Conservation (phyloP, 2,329 filamentous ascomycete species). For the Orbilia javanica region DNA sequence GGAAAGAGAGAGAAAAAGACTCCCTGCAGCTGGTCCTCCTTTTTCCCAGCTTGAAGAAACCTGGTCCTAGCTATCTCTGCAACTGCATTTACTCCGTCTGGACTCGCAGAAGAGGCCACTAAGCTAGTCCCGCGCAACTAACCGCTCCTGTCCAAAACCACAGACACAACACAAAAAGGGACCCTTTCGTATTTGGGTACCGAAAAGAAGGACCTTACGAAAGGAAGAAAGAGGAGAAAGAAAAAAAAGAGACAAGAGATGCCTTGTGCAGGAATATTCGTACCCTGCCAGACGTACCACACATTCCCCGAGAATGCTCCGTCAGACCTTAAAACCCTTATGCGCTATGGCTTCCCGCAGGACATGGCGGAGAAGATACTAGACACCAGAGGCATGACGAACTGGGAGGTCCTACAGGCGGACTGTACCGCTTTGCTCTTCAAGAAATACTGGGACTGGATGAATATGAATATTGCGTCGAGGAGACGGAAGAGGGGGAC, state of each 20-base stretch:
- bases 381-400: constrained; percentile 46
- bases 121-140: neutral
- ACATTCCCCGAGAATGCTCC: constrained; percentile 33
- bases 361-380: constrained; percentile 34
- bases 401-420: constrained; percentile 49
- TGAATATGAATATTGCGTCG: constrained; percentile 37
- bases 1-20: neutral
- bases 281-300: constrained; percentile 34
- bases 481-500: constrained; percentile 13
- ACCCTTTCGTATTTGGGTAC: neutral
- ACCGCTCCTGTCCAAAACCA: neutral
- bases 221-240: too few relatives aligned
- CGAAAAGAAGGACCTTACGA: neutral
- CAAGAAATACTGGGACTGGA: constrained; percentile 53
- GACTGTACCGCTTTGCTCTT: constrained; percentile 50
- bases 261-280: constrained; percentile 44
- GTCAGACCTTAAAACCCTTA: constrained; percentile 40
- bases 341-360: constrained; percentile 45
- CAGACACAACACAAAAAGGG: constrained; percentile 8
- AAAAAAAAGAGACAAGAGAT: neutral
- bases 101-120: constrained; percentile 2
- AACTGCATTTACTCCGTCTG: neutral
- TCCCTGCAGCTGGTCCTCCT: neutral
- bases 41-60: neutral
- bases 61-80: constrained; percentile 5